Base-by-base conservation (phyloP, 2,329 filamentous ascomycete genomes). In the Lasiodiplodia sp. region DNA sequence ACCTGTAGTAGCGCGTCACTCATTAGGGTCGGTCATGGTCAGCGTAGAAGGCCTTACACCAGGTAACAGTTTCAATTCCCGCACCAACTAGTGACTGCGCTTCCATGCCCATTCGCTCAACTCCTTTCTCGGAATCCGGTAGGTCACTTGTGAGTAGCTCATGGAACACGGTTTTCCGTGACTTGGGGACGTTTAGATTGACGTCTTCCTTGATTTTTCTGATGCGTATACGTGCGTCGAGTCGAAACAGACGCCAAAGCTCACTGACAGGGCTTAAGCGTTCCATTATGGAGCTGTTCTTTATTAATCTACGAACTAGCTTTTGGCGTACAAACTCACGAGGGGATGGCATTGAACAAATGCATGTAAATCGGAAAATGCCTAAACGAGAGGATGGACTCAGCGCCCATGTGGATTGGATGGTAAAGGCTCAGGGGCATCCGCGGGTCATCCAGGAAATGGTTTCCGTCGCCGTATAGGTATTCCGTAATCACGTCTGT, bases 401-500 rank as follows among this genome's bases (percentile, higher is more conserved):
- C 71, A 31, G 67, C 62, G 4, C 72, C 69, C 55, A 72, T 72
- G n/a, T 73, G 58, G 18, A 63, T 63, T 2, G 58, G 58, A 21
- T 51, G 40, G 18, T 63, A 63, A 18, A 63, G 18, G 25, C 70
- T 28, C 60, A 38, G 28, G 38, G 70, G 10, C 58, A 68, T 49
- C 34, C 28, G n/a, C 4, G 49, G 49, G 25, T 63, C 47, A 10
- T 73, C 72, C 12, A 75, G 62, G 21, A 73, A 69, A 4, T 70
- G 65, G 57, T 71, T 72, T 10, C 58, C 28, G 8, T 38, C 44
- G 2, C 74, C 73, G 53, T 74, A 75, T 1, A 70, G 68, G 37
- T 73, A 72, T 37, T 70, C 66, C 5, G 70, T 72, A 3, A 76
- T 70, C 11, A 75, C 66, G 58, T 76, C 74, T 1, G 72, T 71